Evolutionary conservation across 352 stramenopile genomes (phyloP).

Genomic region (Globisporangium megalacanthum): DNA sequence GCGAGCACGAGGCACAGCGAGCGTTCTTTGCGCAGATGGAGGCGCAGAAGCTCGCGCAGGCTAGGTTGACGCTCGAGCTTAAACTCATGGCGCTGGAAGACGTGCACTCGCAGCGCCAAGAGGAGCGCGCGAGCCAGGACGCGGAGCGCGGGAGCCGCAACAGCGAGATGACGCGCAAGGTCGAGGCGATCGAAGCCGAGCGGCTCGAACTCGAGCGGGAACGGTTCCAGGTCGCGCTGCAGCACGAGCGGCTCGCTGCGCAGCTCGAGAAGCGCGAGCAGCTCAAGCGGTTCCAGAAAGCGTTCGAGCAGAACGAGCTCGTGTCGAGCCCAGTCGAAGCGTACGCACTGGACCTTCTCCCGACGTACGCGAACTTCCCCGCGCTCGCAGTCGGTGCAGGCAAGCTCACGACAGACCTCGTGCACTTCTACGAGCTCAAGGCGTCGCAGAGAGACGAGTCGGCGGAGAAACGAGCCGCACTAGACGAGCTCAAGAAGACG

Average conservation of each 20-base stretch:
- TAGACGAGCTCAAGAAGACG: slow-evolving; percentile 20
- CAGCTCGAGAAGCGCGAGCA: slow-evolving; percentile 50
- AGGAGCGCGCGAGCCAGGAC: slow-evolving; percentile 25
- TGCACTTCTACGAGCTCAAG: slow-evolving; percentile 60
- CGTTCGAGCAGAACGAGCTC: slow-evolving; percentile 64
- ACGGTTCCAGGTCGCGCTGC: slow-evolving; percentile 36
- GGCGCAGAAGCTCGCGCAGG: slow-evolving; percentile 32
- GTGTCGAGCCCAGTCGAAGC: slow-evolving; percentile 53
- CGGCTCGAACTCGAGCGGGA: slow-evolving; percentile 39
- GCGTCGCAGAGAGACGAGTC: slow-evolving; percentile 41
- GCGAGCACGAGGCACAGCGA: slow-evolving; percentile 37
- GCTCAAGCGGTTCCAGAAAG: slow-evolving; percentile 47
- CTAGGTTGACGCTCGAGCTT: slow-evolving; percentile 33
- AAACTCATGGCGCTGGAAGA: slow-evolving; percentile 57
- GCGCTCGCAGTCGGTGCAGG: slow-evolving; percentile 26
- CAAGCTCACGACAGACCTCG: slow-evolving; percentile 39
- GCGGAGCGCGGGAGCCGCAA: slow-evolving; percentile 33
- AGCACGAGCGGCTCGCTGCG: slow-evolving; percentile 33
- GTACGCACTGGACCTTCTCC: slow-evolving; percentile 41
- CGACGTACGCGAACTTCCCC: slow-evolving; percentile 33
- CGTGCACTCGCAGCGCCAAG: slow-evolving; percentile 36
- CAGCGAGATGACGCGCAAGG: slow-evolving; percentile 26
- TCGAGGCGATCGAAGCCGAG: slow-evolving; percentile 44
- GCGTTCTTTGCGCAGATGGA: slow-evolving; percentile 65
- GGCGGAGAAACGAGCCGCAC: slow-evolving; percentile 21